Evolutionary conservation across 768 basidiomycete species (phyloP), one percentile per base, ranked within the genome.

Genomic region (Serendipita sp.): DNA sequence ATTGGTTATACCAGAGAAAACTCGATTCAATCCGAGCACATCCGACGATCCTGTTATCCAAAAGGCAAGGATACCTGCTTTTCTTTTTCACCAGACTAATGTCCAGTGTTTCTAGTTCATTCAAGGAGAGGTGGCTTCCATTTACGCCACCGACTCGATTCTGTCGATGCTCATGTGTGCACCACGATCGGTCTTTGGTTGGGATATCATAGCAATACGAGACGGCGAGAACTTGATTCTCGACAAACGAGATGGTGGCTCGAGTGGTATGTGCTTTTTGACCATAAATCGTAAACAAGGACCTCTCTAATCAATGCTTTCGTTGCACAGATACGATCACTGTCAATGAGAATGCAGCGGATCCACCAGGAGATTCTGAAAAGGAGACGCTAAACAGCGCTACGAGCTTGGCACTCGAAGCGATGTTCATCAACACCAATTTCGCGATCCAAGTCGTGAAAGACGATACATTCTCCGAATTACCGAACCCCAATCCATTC

Each of bases 361-460:
- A 99, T 75, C 91, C 96, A 40, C 91, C 91, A 5, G 83, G 86
- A 68, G 91, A 94, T 70, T 83, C 88, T 4, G 93, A 94, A 68
- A 76, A 80, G 1, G 86, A 90, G 3, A 83, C 88, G 3, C 92
- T 97, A 74, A 99, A 99, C 76, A 84, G 91, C 3, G 90, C 93
- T 0, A 90, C 90, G 3, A 92, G 91, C 0, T 79, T 99, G 31
- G 94, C 95, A 0, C 81, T 98, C 37, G 96, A 99, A 75, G 96
- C 96, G 3, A 98, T 94, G 31, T 98, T 94, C 75, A 91, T 99
- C 78, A 98, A 98, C 77, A 91, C 95, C 72, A 97, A 97, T 75
- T 99, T 97, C 70, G 86, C 88, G 29, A 96, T 95, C 81, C 96
- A 99, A 75, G 86, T 90, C 48, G 95, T 94, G 48, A 79, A 82